Evolutionary conservation across 2,329 filamentous ascomycete species (phyloP).

Genomic region (Graphium sp.): DNA sequence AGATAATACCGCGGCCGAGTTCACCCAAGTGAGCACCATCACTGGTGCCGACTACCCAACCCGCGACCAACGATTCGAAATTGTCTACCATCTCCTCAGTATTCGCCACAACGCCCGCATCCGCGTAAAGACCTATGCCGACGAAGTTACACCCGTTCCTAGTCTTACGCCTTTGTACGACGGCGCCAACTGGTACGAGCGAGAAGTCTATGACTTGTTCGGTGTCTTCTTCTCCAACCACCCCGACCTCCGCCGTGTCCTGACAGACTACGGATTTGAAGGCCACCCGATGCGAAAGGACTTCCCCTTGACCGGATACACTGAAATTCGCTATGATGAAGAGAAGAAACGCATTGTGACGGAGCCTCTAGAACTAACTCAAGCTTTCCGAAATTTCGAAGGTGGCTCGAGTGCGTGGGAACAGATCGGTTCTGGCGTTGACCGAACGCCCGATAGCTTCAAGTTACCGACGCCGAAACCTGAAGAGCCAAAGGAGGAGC

Average conservation of each 20-base stretch:
- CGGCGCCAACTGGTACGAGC: constrained; percentile 97
- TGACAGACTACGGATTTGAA: constrained; percentile 99
- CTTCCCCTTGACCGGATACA: constrained; percentile 95
- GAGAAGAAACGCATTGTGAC: constrained; percentile 99
- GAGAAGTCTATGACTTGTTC: constrained; percentile 94
- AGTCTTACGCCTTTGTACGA: constrained; percentile 77
- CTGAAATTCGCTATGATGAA: constrained; percentile 93
- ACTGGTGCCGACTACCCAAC: constrained; percentile 94
- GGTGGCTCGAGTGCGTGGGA: constrained; percentile 62
- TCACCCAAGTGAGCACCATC: constrained; percentile 82
- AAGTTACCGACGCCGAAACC: constrained; percentile 93
- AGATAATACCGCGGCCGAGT: constrained; percentile 95
- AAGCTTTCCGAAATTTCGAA: constrained; percentile 97
- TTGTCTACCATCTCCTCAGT: constrained; percentile 94
- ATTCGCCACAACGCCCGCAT: constrained; percentile 94
- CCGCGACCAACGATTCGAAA: constrained; percentile 86
- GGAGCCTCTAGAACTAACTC: constrained; percentile 91
- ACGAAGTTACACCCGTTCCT: constrained; percentile 86
- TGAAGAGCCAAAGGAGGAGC: constrained; percentile 77
- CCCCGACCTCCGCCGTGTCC: constrained; percentile 89
- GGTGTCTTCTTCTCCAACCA: constrained; percentile 94
- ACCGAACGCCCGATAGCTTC: constrained; percentile 73
- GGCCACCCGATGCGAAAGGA: constrained; percentile 95
- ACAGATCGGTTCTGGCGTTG: constrained; percentile 48
- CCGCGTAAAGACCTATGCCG: constrained; percentile 95